Evolutionary conservation across 192 early-diverging fungal species (phyloP).

Genomic region (Mortierella alpina): DNA sequence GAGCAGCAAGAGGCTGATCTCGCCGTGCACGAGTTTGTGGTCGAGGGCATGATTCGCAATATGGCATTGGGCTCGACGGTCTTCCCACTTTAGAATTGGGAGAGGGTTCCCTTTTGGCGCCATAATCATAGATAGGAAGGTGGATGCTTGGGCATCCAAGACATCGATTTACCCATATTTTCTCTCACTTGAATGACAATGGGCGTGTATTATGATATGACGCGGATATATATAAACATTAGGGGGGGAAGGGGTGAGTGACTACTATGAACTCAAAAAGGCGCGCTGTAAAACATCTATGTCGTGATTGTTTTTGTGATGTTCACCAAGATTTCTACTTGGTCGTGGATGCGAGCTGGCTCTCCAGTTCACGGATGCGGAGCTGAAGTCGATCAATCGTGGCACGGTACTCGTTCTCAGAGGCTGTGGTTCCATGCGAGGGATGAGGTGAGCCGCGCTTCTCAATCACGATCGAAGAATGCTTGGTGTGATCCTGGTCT

Average conservation of each 20-base stretch:
- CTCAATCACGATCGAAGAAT: constrained; percentile 14
- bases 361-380: constrained; percentile 38
- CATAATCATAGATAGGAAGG: too few relatives aligned
- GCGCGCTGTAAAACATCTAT: neutral
- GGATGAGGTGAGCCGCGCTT: constrained; percentile 11
- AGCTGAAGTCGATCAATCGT: constrained; percentile 24
- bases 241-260: too few relatives aligned
- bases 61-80: constrained; percentile 29
- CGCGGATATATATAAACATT: too few relatives aligned
- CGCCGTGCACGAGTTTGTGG: constrained; percentile 11
- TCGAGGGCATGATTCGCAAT: constrained; percentile 35
- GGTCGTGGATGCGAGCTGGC: constrained; percentile 14
- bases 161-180: too few relatives aligned
- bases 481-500: neutral
- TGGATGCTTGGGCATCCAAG: too few relatives aligned
- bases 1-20: neutral
- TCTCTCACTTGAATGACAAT: too few relatives aligned
- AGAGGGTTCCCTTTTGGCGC: neutral
- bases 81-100: constrained; percentile 10
- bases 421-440: neutral
- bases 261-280: too few relatives aligned
- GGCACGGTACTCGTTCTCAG: constrained; percentile 18
- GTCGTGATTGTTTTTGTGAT: neutral
- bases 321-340: neutral
- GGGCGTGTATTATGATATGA: too few relatives aligned